Evolutionary conservation across 148 eudicot species (phyloP), one percentile per base, ranked within the genome.

Genomic region (Rhododendron ferrugineum): DNA sequence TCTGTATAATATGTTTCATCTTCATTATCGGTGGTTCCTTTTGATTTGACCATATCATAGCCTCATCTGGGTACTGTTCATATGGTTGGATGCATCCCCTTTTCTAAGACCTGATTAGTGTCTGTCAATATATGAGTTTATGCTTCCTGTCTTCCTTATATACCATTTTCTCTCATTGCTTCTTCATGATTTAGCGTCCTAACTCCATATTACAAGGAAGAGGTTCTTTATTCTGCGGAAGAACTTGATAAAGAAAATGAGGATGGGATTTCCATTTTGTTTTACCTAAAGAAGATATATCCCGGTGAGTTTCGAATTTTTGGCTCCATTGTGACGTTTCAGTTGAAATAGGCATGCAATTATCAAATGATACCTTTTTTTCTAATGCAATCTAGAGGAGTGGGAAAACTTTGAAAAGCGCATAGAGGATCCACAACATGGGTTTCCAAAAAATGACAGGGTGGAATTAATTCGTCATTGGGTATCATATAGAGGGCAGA

Each of bases 401-500:
- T 97, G 98, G 98, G 88, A 84, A 82, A 95, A 97, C 83, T 97
- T 93, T 80, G 72, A 74, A 86, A 93, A 92, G 46, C 92, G 99
- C 85, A 88, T 92, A 68, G 58, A 74, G 13, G 93, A 93, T 92
- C 92, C 90, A 37, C 92, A 94, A 74, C 87, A 87, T 68, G 92
- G 86, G 84, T 87, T 87, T 84, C 84, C 88, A 60, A 86, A 80
- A 82, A 89, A 93, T 89, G 98, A 93, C 75, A 87, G 58, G 81
- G 86, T 49, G 80, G 98, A 97, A 87, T 87, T 88, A 88, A 88
- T 85, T 74, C 97, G 99, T 84, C 92, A 90, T 46, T 97, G 99
- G 99, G 99, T 95, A 60, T 97, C 99, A 28, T 95, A 97, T 88
- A 91, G 99, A 91, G 99, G 94, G 85, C 99, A 97, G 88, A 97